Evolutionary conservation across 2,329 filamentous ascomycete species (phyloP).

Genomic region (Macroventuria anomochaeta): DNA sequence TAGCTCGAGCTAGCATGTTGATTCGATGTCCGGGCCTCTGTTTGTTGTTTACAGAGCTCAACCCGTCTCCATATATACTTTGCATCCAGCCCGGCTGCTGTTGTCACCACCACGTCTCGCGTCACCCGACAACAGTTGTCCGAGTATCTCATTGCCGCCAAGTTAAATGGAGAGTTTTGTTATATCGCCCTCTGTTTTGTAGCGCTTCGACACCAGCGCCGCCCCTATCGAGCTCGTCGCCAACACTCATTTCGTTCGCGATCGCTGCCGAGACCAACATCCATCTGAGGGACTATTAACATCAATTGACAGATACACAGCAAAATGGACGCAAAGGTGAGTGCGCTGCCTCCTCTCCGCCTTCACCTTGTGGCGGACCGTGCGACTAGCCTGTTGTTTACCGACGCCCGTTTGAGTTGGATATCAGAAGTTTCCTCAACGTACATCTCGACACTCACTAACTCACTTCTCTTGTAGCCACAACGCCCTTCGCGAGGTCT

Average conservation of each 20-base stretch:
- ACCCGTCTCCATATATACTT: constrained; percentile 35
- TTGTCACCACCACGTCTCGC: constrained; percentile 37
- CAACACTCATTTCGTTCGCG: constrained; percentile 20
- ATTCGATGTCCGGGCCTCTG: constrained; percentile 9
- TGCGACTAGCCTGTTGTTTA: constrained; percentile 5
- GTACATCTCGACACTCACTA: constrained; percentile 20
- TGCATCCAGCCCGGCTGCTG: constrained; percentile 29
- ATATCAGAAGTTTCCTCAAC: neutral
- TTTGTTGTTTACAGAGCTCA: constrained; percentile 27
- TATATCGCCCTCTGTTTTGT: constrained; percentile 46
- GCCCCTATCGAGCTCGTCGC: constrained; percentile 34
- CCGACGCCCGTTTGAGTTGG: neutral
- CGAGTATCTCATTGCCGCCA: constrained; percentile 49
- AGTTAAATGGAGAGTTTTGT: constrained; percentile 52
- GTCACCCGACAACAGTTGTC: constrained; percentile 34
- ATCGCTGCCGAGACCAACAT: constrained; percentile 15
- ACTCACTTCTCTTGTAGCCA: constrained; percentile 60
- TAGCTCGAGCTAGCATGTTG: constrained; percentile 5
- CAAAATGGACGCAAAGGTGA: constrained; percentile 56
- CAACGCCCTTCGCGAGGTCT: constrained; percentile 68
- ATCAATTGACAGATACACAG: constrained; percentile 28
- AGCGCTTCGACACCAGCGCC: constrained; percentile 38
- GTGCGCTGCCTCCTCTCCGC: constrained; percentile 8
- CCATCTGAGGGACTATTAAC: constrained; percentile 14
- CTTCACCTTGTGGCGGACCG: constrained; percentile 8